Percentiles rank a stretch among this genome's conserved stretches.
These are phyloP conservation scores for Tolypocladium album DNA, from an alignment of 2,329 filamentous ascomycete genomes.

Conservation along the genomic window DNA sequence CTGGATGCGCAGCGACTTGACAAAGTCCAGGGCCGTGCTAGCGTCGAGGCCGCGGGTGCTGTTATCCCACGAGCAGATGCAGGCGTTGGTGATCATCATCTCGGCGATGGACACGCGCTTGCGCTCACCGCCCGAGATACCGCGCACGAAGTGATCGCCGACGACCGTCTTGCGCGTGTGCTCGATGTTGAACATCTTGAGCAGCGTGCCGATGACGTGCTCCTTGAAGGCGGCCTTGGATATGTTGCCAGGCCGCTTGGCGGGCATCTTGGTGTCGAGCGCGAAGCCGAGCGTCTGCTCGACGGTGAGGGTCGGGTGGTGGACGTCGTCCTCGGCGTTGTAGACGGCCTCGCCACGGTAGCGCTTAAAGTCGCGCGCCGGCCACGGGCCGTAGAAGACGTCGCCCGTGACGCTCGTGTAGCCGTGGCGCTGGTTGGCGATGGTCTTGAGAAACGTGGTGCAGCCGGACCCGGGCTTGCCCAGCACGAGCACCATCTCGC, in stretches of 20 bases:
- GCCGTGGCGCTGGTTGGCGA: conserved; percentile 53
- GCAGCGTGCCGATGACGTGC: conserved; percentile 59
- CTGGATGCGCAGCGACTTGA: conserved; percentile 63
- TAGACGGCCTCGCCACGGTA: conserved; percentile 80
- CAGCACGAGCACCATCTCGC: conserved; percentile 81
- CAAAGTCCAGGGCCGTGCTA: conserved; percentile 56
- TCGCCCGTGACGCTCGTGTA: conserved; percentile 52
- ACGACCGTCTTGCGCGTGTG: conserved; percentile 80
- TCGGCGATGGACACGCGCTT: conserved; percentile 78
- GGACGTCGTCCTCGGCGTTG: conserved; percentile 70
- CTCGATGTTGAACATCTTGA: conserved; percentile 92
- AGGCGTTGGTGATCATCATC: conserved; percentile 66
- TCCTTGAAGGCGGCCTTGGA: conserved; percentile 66
- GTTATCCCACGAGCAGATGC: conserved; percentile 68
- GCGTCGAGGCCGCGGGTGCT: conserved; percentile 59
- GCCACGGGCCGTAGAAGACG: conserved; percentile 67
- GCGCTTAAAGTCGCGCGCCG: conserved; percentile 57
- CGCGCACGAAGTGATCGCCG: conserved; percentile 70
- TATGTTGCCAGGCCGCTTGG: conserved; percentile 65
- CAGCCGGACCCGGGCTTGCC: conserved; percentile 67
- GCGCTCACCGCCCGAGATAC: conserved; percentile 68
- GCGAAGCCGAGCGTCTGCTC: conserved; percentile 82
- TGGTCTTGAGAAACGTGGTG: conserved; percentile 58
- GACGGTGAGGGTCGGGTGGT: conserved; percentile 77
- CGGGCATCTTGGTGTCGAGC: conserved; percentile 73